phyloP scores from a whole-genome alignment of 345 rosid genomes.

The Moringa oleifera region DNA sequence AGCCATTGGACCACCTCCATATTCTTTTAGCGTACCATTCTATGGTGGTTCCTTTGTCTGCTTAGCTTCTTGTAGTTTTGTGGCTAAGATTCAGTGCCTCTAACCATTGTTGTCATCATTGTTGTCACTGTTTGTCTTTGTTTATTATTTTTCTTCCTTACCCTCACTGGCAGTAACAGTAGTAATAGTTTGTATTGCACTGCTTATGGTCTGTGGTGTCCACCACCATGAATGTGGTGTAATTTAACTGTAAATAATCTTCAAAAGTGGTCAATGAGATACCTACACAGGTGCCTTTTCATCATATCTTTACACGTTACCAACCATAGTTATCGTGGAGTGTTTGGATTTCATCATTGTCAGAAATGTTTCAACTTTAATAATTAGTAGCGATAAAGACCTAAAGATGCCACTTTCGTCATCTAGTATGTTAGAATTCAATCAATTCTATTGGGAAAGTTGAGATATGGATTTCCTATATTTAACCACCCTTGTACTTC shows the following conservation, averaged over 20 bases:
- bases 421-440: no score
- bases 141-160: neutral
- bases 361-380: constrained; percentile 10
- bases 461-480: neutral
- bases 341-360: constrained; percentile 4
- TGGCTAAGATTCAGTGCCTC: neutral
- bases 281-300: constrained; percentile 3
- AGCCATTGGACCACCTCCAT: neutral
- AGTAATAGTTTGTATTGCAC: neutral
- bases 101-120: neutral
- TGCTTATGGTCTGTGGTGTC: no score
- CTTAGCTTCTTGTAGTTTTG: neutral
- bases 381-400: constrained; percentile 14
- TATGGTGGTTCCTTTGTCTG: neutral
- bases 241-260: constrained; percentile 1
- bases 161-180: neutral
- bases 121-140: neutral
- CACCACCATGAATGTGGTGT: no score
- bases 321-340: constrained; percentile 4
- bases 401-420: neutral
- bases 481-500: constrained; percentile 5
- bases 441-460: neutral
- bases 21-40: neutral
- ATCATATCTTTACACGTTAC: neutral
- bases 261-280: neutral